Evolutionary conservation across 140 eudicot species (phyloP).

Genomic region (Erigeron philadelphicus): DNA sequence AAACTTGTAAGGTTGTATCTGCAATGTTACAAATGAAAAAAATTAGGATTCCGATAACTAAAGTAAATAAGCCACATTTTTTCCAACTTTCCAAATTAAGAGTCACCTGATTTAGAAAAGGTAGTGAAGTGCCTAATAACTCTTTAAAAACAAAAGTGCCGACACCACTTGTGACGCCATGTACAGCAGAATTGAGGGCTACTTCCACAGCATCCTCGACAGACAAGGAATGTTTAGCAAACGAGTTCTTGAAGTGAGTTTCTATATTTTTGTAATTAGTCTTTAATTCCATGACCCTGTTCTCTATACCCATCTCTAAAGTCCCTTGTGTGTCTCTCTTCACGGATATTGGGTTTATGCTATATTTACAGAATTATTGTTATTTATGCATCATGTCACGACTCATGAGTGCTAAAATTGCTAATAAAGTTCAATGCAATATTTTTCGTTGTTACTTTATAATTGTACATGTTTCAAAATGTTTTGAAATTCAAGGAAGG

Average conservation of each 20-base stretch:
- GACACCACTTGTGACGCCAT: constrained; percentile 60
- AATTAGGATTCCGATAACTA: too few species aligned
- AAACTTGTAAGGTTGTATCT: constrained; percentile 52
- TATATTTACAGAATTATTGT: background rate
- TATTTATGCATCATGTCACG: too few species aligned
- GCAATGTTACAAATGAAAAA: background rate
- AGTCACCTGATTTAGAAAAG: constrained; percentile 41
- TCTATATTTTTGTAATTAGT: constrained; percentile 51
- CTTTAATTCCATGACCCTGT: constrained; percentile 45
- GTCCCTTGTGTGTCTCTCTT: background rate
- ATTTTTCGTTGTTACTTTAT: too few species aligned
- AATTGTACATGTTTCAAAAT: too few species aligned
- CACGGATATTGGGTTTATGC: background rate
- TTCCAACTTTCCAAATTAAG: background rate
- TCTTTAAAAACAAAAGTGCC: constrained; percentile 54
- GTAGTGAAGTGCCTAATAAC: constrained; percentile 24
- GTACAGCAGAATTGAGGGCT: constrained; percentile 49
- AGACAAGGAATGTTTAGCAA: constrained; percentile 53
- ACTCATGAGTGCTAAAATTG: too few species aligned
- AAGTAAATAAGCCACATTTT: too few species aligned
- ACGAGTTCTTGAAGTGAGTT: constrained; percentile 41
- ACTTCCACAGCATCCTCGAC: constrained; percentile 64
- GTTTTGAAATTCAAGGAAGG: too few species aligned
- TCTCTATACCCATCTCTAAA: background rate
- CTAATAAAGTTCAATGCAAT: too few species aligned